Conservation (phyloP, 495 filamentous ascomycete genomes). For the Penicillium coffeae region DNA sequence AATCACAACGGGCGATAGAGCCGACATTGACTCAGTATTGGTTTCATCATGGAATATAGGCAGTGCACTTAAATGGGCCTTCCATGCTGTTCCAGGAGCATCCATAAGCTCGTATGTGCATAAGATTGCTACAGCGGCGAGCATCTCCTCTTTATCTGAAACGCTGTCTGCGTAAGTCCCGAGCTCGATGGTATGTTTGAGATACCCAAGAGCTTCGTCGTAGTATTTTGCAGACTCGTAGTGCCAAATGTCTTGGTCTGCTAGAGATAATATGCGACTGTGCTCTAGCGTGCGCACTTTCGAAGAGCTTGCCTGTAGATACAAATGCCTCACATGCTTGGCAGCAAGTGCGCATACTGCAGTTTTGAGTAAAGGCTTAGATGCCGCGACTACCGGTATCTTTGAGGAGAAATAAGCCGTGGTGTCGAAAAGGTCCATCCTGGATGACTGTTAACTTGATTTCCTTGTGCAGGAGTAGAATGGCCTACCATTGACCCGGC, state of each 20-base stretch:
- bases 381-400: constrained; percentile 15
- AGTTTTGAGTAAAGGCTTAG: constrained; percentile 12
- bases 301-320: not conserved
- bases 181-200: constrained; percentile 14
- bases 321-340: constrained; percentile 14
- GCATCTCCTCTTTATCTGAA: constrained; percentile 20
- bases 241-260: constrained; percentile 15
- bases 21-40: constrained; percentile 3
- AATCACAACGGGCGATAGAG: constrained; percentile 8
- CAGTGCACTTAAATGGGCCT: constrained; percentile 19
- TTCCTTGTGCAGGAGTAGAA: too few relatives aligned
- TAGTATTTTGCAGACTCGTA: constrained; percentile 19
- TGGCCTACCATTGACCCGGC: constrained; percentile 16
- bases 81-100: constrained; percentile 20
- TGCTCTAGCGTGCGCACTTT: not conserved
- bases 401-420: constrained; percentile 18
- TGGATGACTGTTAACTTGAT: not conserved
- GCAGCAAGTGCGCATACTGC: constrained; percentile 20
- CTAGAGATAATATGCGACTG: not conserved
- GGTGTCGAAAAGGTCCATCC: constrained; percentile 24
- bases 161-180: constrained; percentile 3
- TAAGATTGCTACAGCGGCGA: constrained; percentile 22
- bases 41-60: constrained; percentile 9
- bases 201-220: constrained; percentile 15
- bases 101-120: constrained; percentile 21